Evolutionary conservation across 164 flowering plant species (phyloP), one percentile per base, ranked within the genome.

Genomic region (Berberis vulgaris): DNA sequence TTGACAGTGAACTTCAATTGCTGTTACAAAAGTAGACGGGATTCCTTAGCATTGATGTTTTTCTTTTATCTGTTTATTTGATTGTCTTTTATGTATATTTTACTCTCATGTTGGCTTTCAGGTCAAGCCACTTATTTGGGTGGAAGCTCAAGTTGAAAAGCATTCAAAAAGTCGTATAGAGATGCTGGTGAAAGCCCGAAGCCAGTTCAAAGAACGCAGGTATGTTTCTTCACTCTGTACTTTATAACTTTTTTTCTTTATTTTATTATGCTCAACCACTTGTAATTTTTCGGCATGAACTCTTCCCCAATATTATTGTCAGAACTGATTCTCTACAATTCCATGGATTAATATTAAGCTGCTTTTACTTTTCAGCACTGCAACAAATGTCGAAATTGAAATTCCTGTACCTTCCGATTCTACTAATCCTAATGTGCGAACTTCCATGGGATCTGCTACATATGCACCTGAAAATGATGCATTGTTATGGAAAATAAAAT

Each of bases 141-240:
- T 91, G 65, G 99, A 94, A 81, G 99, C 99, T 67, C 97, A 89
- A 75, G 82, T 94, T 44, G 97, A 91, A 76, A 86, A 74, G 74
- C 96, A 94, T 74, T 89, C 99, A 58, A 89, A 87, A 79, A 91
- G 96, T 65, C 95, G 96, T 64, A 80, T 89, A 63, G 99, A 91
- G 77, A 75, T 94, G 26, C 77, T 74, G 84, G 96, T 94, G 62
- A 94, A 94, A 77, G 92, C 97, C 4, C 75, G 96, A 66, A 89
- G 97, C 77, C 99, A 94, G 80, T 94, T 89, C 78, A 94, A 91
- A 86, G 97, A 94, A 80, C 96, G 99, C 0, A 94, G 99, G 97
- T 91, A 74, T 54, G 40, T 66, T 40, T 5, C 13, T 61, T 62
- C 58, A 11, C n/a, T 13, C 0, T 63, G n/a, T 7, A 10, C n/a